Percentiles rank a stretch among this genome's conserved stretches.
phyloP scores from a whole-genome alignment of 2,329 filamentous ascomycete species.

The Sporothrix phasma region DNA sequence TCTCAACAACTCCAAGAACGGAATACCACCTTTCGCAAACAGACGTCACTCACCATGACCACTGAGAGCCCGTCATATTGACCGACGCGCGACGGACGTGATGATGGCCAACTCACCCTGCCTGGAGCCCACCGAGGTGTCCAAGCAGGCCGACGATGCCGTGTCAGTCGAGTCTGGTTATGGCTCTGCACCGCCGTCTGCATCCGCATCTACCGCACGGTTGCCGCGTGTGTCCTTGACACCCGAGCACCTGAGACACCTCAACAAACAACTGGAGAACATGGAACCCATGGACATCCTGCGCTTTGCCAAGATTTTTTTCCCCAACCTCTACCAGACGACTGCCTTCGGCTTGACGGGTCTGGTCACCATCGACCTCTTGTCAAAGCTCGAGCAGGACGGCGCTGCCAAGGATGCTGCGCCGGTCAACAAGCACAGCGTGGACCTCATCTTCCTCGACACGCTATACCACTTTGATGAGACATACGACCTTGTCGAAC shows the following conservation, averaged over 20 bases:
- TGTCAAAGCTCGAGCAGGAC: conserved; percentile 61
- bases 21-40: not conserved
- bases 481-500: conserved; percentile 63
- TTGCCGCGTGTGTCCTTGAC: conserved; percentile 78
- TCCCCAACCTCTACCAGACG: conserved; percentile 82
- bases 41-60: not conserved
- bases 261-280: conserved; percentile 81
- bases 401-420: conserved; percentile 31
- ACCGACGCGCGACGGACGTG: not conserved
- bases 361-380: conserved; percentile 75
- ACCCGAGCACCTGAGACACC: conserved; percentile 74
- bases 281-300: conserved; percentile 87
- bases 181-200: conserved; percentile 47
- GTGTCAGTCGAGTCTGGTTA: conserved; percentile 71
- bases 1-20: not conserved
- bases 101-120: conserved; percentile 26
- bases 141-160: conserved; percentile 31
- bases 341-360: conserved; percentile 76
- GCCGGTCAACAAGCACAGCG: conserved; percentile 23
- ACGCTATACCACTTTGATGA: conserved; percentile 75
- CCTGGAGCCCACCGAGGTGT: conserved; percentile 28
- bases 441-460: conserved; percentile 71
- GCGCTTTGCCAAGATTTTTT: conserved; percentile 80
- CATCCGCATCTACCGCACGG: conserved; percentile 47
- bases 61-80: not conserved